Percentiles rank a stretch among this genome's conserved stretches.
Conservation (phyloP, 805 yeast species). For the Isabelozyma gotoi region DNA sequence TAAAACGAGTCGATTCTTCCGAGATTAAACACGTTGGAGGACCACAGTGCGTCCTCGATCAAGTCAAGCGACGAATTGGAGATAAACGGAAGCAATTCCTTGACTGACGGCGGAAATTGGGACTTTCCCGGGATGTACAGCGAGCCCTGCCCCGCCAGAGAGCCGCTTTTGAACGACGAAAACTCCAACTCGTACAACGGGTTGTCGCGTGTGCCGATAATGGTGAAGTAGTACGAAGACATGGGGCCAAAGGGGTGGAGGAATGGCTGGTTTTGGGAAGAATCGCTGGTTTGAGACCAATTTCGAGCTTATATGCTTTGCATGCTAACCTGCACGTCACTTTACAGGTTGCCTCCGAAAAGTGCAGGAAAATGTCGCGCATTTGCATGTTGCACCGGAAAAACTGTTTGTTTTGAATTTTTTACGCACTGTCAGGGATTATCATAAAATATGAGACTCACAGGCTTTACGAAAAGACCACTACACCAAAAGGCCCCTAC, state of each 20-base stretch:
- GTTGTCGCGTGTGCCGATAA: slow-evolving; percentile 81
- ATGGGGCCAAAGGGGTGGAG: slow-evolving; percentile 6
- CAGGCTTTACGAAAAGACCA: too few relatives aligned
- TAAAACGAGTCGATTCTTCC: slow-evolving; percentile 85
- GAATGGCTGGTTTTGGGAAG: too few relatives aligned
- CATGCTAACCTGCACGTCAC: too few relatives aligned
- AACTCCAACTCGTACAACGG: slow-evolving; percentile 89
- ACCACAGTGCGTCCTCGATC: slow-evolving; percentile 90
- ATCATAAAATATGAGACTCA: too few relatives aligned
- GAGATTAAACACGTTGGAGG: slow-evolving; percentile 59
- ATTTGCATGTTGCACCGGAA: too few relatives aligned
- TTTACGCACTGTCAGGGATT: too few relatives aligned
- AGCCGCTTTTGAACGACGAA: slow-evolving; percentile 55
- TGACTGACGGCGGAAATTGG: slow-evolving; percentile 64
- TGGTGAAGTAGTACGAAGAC: slow-evolving; percentile 86
- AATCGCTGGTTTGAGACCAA: too few relatives aligned
- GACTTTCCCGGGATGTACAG: slow-evolving; percentile 49
- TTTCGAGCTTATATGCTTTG: too few relatives aligned
- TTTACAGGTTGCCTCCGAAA: too few relatives aligned
- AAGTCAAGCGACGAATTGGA: slow-evolving; percentile 87
- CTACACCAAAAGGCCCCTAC: too few relatives aligned
- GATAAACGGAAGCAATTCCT: slow-evolving; percentile 83
- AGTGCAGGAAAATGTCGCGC: too few relatives aligned
- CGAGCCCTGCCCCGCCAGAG: slow-evolving; percentile 4
- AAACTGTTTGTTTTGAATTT: too few relatives aligned